Evolutionary conservation across 2,329 filamentous ascomycete genomes (phyloP), one percentile per base, ranked within the genome.

Genomic region (Sarocladium strictum): DNA sequence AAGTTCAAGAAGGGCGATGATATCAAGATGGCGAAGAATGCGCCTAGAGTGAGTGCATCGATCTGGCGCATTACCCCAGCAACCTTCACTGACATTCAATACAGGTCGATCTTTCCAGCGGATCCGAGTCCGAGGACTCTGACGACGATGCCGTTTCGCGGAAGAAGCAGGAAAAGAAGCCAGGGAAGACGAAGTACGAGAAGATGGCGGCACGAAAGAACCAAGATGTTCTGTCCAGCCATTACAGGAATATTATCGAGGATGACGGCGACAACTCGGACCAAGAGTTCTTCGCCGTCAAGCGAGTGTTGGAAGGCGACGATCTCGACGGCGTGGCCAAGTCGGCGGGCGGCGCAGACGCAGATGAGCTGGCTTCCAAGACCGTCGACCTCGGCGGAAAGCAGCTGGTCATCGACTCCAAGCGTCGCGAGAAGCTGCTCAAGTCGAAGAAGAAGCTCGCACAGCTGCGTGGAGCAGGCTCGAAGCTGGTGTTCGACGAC

Each of bases 201-300:
- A 87, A 90, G 62, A 97, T 99, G 94, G 97, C 97, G 70, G 93
- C 97, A 75, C 81, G 94, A 57, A 89, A 87, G 62, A 99, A 99
- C 71, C 93, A 97, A 71, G 92, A 97, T 66, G 89, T 99, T 29
- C 73, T 99, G 59, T 92, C 93, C n/a, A 85, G 87, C 55, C 94
- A 99, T 72, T 97, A 97, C 75, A 83, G 84, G 57, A 96, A 93
- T 65, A 80, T 99, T 59, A 85, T 97, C 57, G 78, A 78, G 52
- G 79, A 85, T 37, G 84, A 71, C 2, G 69, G 71, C 5, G 68
- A 77, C 56, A 80, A 76, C 15, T 86, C 86, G 54, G 87, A 90
- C 51, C 84, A 84, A 56, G 87, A 95, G 60, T 97, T 99, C 78
- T 76, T 96, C 54, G 84, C 87, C 3, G 87, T 97, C 59, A 99